Evolutionary conservation across 768 basidiomycete species (phyloP).

Genomic region (Podaxis sp.): DNA sequence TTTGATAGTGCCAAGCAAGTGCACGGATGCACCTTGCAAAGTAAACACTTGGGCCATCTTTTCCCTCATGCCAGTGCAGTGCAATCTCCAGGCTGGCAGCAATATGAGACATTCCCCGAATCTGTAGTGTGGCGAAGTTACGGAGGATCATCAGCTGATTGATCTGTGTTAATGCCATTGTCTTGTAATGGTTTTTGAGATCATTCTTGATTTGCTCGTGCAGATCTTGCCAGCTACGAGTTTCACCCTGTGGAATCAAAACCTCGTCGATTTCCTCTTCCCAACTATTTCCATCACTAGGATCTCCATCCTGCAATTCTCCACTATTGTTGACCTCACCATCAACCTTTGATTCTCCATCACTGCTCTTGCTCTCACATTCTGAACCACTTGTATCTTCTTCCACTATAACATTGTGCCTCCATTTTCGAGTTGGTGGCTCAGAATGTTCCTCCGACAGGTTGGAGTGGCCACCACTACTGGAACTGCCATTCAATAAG

Average conservation of each 20-base stretch:
- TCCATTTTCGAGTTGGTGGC: no score
- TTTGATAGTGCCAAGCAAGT: conserved; percentile 33
- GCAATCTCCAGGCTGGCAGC: conserved; percentile 33
- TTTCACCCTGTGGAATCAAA: not conserved
- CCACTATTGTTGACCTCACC: no score
- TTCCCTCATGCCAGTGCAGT: conserved; percentile 31
- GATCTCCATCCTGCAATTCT: no score
- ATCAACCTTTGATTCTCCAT: no score
- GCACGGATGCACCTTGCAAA: conserved; percentile 27
- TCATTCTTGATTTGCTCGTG: conserved; percentile 26
- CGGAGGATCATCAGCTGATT: conserved; percentile 32
- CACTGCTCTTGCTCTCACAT: no score
- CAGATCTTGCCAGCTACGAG: conserved; percentile 23
- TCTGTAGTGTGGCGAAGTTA: conserved; percentile 31
- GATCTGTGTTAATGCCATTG: conserved; percentile 22
- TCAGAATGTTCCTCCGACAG: no score
- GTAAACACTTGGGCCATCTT: conserved; percentile 17
- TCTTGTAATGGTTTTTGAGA: conserved; percentile 23
- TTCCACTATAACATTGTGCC: no score
- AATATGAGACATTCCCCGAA: conserved; percentile 28
- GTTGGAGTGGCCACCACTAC: no score
- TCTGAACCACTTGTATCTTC: no score
- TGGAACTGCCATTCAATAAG: no score
- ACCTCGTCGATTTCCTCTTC: not conserved
- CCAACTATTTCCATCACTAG: not conserved